Evolutionary conservation across 2,329 filamentous ascomycete genomes (phyloP).

Genomic region (Phyllachora maydis): DNA sequence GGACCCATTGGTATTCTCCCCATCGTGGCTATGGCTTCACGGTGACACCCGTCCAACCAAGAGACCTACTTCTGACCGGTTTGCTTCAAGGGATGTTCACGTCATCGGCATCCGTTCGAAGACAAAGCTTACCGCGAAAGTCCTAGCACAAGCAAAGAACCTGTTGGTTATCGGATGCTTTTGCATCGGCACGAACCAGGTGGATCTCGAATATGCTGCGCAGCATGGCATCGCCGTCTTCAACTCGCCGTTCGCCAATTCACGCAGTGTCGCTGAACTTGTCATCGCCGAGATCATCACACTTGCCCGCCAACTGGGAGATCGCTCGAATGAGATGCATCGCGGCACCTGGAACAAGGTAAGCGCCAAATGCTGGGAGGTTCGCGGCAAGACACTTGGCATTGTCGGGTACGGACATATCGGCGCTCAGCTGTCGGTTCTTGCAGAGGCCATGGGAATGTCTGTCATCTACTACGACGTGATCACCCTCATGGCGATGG

Average conservation of each 20-base stretch:
- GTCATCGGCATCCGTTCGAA: constrained; percentile 97
- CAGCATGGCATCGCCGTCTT: constrained; percentile 85
- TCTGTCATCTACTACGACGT: constrained; percentile 94
- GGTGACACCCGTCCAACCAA: no score
- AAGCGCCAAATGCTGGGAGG: constrained; percentile 91
- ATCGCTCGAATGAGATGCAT: constrained; percentile 89
- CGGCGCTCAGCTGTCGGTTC: constrained; percentile 81
- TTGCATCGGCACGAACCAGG: constrained; percentile 96
- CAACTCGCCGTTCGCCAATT: constrained; percentile 98
- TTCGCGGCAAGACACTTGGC: constrained; percentile 87
- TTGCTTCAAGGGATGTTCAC: constrained; percentile 56
- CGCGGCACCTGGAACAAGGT: constrained; percentile 95
- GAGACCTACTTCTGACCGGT: no score
- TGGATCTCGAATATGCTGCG: constrained; percentile 69
- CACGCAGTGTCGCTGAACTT: constrained; percentile 85
- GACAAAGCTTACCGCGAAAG: constrained; percentile 75
- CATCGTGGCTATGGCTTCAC: no score
- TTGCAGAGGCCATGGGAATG: constrained; percentile 97
- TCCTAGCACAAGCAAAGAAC: constrained; percentile 79
- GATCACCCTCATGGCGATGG: constrained; percentile 82
- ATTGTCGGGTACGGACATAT: constrained; percentile 98
- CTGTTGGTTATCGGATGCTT: constrained; percentile 94
- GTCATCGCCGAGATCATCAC: constrained; percentile 88
- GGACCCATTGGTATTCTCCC: no score
- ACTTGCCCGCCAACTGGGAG: constrained; percentile 77